phyloP scores from a whole-genome alignment of 306 rosid genomes.

The Citrullus amarus region DNA sequence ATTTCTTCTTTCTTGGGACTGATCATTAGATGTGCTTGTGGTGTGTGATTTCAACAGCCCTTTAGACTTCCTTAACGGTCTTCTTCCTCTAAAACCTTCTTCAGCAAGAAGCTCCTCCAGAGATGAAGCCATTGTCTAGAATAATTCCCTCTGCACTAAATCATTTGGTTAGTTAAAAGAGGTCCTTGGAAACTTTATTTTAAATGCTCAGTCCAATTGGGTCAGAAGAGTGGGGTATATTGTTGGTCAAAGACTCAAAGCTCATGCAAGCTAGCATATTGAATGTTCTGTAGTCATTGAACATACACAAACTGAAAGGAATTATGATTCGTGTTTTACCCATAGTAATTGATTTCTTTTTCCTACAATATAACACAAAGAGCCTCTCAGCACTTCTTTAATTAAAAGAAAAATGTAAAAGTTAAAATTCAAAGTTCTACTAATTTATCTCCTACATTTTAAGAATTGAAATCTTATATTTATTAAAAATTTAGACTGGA shows the following conservation, averaged over 20 bases:
- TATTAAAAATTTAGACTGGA: not conserved
- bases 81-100: conserved; percentile 71
- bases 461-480: no score
- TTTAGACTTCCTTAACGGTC: conserved; percentile 32
- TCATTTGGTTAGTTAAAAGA: conserved; percentile 7
- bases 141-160: conserved; percentile 4
- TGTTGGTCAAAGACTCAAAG: not conserved
- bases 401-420: not conserved
- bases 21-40: conserved; percentile 13
- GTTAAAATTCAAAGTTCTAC: not conserved
- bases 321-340: not conserved
- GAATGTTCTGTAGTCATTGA: not conserved
- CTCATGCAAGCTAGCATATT: not conserved
- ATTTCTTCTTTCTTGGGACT: conserved; percentile 4
- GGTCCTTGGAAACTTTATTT: not conserved
- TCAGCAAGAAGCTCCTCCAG: conserved; percentile 62
- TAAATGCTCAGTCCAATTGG: not conserved
- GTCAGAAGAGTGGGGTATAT: not conserved
- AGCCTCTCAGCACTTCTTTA: not conserved
- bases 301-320: not conserved
- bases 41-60: conserved; percentile 31
- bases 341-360: not conserved
- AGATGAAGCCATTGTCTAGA: conserved; percentile 52
- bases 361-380: not conserved
- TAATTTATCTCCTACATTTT: not conserved